These are phyloP conservation scores for Ganoderma lucidum DNA, from an alignment of 1,284 basidiomycete species.

Conservation along the genomic window DNA sequence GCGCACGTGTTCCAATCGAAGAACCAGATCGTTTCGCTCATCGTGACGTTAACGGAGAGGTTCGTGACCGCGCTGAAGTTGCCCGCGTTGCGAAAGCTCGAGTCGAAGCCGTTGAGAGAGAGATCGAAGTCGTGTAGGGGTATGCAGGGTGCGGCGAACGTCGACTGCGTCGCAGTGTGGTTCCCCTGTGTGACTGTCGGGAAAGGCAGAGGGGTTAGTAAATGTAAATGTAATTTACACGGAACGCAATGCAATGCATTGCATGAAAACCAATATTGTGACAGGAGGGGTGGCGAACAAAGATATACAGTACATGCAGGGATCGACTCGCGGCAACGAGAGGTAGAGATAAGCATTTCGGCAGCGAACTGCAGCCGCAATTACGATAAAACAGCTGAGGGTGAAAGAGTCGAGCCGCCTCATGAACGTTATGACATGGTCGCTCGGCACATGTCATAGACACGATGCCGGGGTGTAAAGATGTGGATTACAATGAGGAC, in stretches of 20 bases:
- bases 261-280: background rate
- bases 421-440: background rate
- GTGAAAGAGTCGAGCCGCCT: background rate
- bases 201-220: background rate
- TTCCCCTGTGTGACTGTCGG: constrained; percentile 59
- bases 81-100: constrained; percentile 54
- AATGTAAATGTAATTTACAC: background rate
- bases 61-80: constrained; percentile 57
- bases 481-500: constrained; percentile 14
- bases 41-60: constrained; percentile 53
- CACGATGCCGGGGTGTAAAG: background rate
- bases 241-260: background rate
- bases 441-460: background rate
- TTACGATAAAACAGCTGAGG: background rate
- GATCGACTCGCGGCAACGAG: background rate
- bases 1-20: constrained; percentile 63
- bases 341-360: background rate
- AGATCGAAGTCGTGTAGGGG: constrained; percentile 53
- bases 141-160: constrained; percentile 60
- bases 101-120: constrained; percentile 66
- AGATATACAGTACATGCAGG: background rate
- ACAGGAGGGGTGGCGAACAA: background rate
- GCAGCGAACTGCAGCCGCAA: background rate
- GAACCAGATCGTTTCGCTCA: constrained; percentile 63
- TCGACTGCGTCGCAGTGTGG: constrained; percentile 64